phyloP scores from a whole-genome alignment of 2,329 filamentous ascomycete genomes.

The Cadophora sp. region DNA sequence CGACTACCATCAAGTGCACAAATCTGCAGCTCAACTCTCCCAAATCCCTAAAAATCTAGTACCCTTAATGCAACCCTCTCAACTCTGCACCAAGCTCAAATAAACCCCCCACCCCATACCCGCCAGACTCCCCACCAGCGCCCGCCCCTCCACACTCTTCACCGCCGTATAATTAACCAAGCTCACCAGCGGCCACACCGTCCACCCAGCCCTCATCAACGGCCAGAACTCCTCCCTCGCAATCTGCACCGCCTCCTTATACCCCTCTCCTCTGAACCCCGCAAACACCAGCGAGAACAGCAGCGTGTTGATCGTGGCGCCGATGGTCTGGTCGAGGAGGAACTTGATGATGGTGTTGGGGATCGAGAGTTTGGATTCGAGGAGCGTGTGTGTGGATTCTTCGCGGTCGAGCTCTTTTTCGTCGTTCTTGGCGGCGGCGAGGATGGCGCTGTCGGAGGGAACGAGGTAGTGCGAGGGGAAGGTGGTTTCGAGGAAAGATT shows the following conservation, averaged over 20 bases:
- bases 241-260: constrained; percentile 51
- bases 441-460: constrained; percentile 49
- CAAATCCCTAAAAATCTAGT: background rate
- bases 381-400: constrained; percentile 51
- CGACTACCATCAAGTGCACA: background rate
- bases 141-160: constrained; percentile 73
- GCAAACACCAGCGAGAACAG: constrained; percentile 65
- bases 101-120: constrained; percentile 80
- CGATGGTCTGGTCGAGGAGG: constrained; percentile 71
- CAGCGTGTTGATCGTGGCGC: constrained; percentile 69
- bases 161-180: constrained; percentile 72
- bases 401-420: constrained; percentile 50
- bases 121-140: constrained; percentile 73
- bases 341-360: constrained; percentile 73
- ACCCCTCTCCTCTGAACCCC: constrained; percentile 48
- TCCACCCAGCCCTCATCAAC: constrained; percentile 72
- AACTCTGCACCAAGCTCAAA: constrained; percentile 66
- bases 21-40: background rate
- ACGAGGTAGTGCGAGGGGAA: constrained; percentile 70
- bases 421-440: constrained; percentile 48
- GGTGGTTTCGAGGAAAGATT: constrained; percentile 74
- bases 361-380: constrained; percentile 61
- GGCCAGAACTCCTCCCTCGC: constrained; percentile 64
- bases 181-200: constrained; percentile 75
- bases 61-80: background rate